Evolutionary conservation across 2,329 filamentous ascomycete species (phyloP).

Genomic region (Exophiala xenobiotica): DNA sequence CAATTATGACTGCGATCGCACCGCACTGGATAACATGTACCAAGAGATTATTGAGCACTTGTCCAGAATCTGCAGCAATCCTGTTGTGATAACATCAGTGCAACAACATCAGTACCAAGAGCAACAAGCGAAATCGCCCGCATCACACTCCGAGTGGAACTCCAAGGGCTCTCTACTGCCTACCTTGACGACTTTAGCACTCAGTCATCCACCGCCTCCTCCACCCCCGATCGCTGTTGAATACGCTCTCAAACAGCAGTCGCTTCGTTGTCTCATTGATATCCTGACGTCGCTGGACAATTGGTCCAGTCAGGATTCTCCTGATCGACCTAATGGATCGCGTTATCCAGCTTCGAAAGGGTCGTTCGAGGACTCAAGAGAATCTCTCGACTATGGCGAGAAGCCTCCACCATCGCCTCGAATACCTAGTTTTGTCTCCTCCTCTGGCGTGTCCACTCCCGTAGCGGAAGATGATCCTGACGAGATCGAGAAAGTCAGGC

Average conservation of each 20-base stretch:
- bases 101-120: conserved; percentile 90
- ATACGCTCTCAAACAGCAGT: conserved; percentile 85
- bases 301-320: conserved; percentile 75
- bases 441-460: conserved; percentile 64
- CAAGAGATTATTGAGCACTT: conserved; percentile 91
- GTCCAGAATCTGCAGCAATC: conserved; percentile 77
- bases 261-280: conserved; percentile 83
- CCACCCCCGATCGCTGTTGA: conserved; percentile 70
- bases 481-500: conserved; percentile 92
- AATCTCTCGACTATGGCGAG: conserved; percentile 68
- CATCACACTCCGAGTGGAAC: conserved; percentile 74
- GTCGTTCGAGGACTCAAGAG: conserved; percentile 62
- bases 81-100: conserved; percentile 69
- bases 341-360: conserved; percentile 46
- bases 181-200: conserved; percentile 75
- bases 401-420: conserved; percentile 60
- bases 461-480: conserved; percentile 83
- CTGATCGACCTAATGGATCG: conserved; percentile 43
- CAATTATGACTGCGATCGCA: conserved; percentile 96
- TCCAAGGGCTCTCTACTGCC: conserved; percentile 81
- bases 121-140: conserved; percentile 61
- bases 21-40: conserved; percentile 92
- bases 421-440: conserved; percentile 54
- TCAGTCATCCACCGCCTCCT: conserved; percentile 53
- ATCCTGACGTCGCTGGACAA: conserved; percentile 86